Conservation (phyloP, 1,139 yeast species). For the Wickerhamiella pararugosa region DNA sequence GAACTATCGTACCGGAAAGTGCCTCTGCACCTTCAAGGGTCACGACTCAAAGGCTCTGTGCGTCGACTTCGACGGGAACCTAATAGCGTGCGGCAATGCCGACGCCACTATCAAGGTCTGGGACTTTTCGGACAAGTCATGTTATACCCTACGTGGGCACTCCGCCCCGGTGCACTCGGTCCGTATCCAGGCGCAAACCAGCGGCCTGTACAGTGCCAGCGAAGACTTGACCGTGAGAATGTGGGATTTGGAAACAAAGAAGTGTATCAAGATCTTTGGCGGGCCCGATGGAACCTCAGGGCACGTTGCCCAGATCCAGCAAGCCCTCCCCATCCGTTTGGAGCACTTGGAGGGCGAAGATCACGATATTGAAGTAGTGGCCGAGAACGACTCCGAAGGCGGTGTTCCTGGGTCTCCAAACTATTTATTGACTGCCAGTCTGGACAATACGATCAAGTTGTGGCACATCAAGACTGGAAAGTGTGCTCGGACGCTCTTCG, state of each 20-base stretch:
- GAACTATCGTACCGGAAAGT: slow-evolving; percentile 90
- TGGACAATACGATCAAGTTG: slow-evolving; percentile 84
- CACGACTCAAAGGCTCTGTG: slow-evolving; percentile 77
- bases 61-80: slow-evolving; percentile 63
- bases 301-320: slow-evolving; percentile 62
- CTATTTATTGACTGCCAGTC: slow-evolving; percentile 70
- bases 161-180: slow-evolving; percentile 86
- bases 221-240: slow-evolving; percentile 86
- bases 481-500: slow-evolving; percentile 86
- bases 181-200: slow-evolving; percentile 64
- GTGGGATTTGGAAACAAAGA: slow-evolving; percentile 82
- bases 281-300: slow-evolving; percentile 36
- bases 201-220: slow-evolving; percentile 70
- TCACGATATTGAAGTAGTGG: slow-evolving; percentile 15
- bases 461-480: slow-evolving; percentile 84
- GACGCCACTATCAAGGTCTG: slow-evolving; percentile 86
- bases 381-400: slow-evolving; percentile 13
- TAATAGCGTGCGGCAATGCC: slow-evolving; percentile 86
- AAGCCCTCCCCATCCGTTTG: slow-evolving; percentile 69
- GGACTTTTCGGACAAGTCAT: slow-evolving; percentile 89
- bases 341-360: slow-evolving; percentile 26
- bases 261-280: slow-evolving; percentile 65
- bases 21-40: slow-evolving; percentile 85
- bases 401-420: slow-evolving; percentile 37
- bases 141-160: slow-evolving; percentile 87